Percentiles rank a stretch among this genome's conserved stretches.
Conservation (phyloP, 306 rosid genomes). For the Corylus heterophylla region DNA sequence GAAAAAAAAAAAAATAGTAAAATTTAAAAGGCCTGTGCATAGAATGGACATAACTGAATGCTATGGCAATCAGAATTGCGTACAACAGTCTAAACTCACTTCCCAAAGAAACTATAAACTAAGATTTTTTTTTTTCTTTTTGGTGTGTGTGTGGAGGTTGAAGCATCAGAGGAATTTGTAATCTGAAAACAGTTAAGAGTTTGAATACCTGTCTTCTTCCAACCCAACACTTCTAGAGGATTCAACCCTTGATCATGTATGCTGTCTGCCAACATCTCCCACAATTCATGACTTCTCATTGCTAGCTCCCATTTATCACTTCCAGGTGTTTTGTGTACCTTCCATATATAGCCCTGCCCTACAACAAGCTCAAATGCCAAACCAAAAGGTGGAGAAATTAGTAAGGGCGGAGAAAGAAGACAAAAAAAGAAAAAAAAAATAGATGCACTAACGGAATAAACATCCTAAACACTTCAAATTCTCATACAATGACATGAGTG, state of each 20-base stretch:
- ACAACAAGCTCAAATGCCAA: conserved; percentile 42
- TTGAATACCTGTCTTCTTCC: conserved; percentile 69
- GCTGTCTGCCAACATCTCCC: conserved; percentile 59
- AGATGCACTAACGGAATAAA: no score
- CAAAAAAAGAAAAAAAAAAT: not conserved
- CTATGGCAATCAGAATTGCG: not conserved
- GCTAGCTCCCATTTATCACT: conserved; percentile 68
- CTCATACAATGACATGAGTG: conserved; percentile 3
- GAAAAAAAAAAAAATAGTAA: not conserved
- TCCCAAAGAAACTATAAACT: not conserved
- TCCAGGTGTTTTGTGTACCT: conserved; percentile 70
- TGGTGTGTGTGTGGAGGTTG: no score
- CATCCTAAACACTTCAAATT: not conserved
- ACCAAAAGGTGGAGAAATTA: conserved; percentile 29
- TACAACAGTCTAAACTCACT: not conserved
- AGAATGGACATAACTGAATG: not conserved
- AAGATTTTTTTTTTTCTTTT: no score
- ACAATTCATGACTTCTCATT: conserved; percentile 69
- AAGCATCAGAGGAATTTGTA: not conserved
- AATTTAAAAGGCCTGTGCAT: not conserved
- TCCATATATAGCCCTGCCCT: conserved; percentile 98
- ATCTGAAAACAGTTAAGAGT: conserved; percentile 3
- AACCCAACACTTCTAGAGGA: conserved; percentile 71
- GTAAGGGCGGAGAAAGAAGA: conserved; percentile 5
- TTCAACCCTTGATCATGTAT: conserved; percentile 65